Base-by-base conservation (phyloP, 2,329 filamentous ascomycete species). In the Alternaria sp. region DNA sequence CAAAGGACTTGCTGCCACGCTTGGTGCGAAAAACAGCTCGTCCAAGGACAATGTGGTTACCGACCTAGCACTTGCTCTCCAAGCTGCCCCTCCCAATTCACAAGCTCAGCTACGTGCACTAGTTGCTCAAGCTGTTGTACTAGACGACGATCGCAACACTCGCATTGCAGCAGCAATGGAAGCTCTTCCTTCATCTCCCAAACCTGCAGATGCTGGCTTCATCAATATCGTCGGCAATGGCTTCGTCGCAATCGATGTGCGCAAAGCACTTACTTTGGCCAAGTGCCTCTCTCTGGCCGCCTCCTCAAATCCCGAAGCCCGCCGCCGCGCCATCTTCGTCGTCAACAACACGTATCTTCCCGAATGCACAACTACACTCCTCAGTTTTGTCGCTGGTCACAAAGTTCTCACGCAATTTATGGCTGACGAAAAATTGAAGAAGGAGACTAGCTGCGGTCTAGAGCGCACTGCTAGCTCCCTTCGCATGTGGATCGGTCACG, bases 1-100 rank as follows among this genome's bases (percentile, higher is more conserved):
- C 70, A 85, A 86, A 59, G 89, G 88, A 3, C 84, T 97, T 28
- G 82, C 88, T 12, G 83, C 83, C 16, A 89, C 86, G 36, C 83
- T 96, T 34, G 85, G 86, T 43, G 80, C 81, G 14, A 85, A 85
- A 60, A 82, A 84, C 11, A 80, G 81, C 18, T 75, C 78, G 3
- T 75, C 78, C 11, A 80, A 69, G 57, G 57, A 81, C 78, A 60
- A 75, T 41, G 82, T 87, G 62, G 81, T 83, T 55, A 75, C 80
- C 36, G 83, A 88, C 57, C 83, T 97, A 32, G 84, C 87, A 1
- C 83, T 92, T 34, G 92, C 94, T 2, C 84, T 92, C 63, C 85
- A 86, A 59, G 86, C 89, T 8, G 92, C 94, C 0, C 94, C 94
- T 1, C 88, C 90, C 38, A 91, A 91, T 12, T 97, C 93, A 1